A percentile compares a stretch with the other conserved stretches of the same genome.
Conservation (phyloP, 768 basidiomycete species). For the Pisolithus orientalis region DNA sequence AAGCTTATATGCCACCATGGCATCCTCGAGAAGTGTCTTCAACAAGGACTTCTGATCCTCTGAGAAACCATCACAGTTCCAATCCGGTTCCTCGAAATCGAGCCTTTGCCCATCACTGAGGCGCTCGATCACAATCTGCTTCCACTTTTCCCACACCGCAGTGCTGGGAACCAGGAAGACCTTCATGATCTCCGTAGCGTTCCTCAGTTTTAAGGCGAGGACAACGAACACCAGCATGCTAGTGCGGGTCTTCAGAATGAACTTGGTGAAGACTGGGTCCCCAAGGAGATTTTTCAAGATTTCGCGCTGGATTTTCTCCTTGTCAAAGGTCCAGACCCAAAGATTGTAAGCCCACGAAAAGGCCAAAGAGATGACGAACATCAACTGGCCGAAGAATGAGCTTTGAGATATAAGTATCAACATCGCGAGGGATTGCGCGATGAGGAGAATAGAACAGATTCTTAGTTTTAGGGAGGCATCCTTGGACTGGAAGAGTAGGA, state of each 20-base stretch:
- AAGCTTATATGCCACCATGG: background rate
- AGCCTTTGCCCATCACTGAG: background rate
- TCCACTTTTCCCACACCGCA: background rate
- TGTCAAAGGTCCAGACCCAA: conserved; percentile 26
- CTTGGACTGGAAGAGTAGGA: conserved; percentile 8
- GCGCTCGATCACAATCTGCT: background rate
- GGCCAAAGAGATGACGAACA: conserved; percentile 28
- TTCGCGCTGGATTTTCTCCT: conserved; percentile 14
- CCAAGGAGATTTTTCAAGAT: conserved; percentile 5
- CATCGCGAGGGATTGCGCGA: conserved; percentile 24
- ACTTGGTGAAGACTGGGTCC: background rate
- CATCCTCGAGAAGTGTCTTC: background rate
- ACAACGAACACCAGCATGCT: background rate
- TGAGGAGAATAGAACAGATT: conserved; percentile 21
- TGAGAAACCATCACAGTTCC: background rate
- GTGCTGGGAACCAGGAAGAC: background rate
- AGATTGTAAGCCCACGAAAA: conserved; percentile 31
- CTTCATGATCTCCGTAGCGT: background rate
- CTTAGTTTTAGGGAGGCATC: conserved; percentile 10
- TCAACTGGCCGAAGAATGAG: conserved; percentile 28
- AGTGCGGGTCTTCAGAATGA: background rate
- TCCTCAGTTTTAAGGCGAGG: background rate
- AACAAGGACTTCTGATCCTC: background rate
- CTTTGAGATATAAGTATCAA: conserved; percentile 29
- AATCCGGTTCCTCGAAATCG: background rate